Percentiles rank a stretch among this genome's conserved stretches.
Evolutionary conservation across 169 alveolate genomes (phyloP).

Genomic region (Plasmodium berghei): DNA sequence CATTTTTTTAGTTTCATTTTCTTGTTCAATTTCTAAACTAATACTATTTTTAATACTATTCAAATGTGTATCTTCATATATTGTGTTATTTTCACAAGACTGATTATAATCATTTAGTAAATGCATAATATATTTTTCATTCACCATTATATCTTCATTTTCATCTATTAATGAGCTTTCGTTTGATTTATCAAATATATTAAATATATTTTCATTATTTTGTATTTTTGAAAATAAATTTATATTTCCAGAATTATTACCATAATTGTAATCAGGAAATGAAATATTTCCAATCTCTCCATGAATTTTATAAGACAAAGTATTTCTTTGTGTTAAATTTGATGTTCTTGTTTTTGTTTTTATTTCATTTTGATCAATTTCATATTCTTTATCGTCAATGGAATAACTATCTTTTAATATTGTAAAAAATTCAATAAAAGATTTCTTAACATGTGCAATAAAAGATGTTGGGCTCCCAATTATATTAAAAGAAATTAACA

Average conservation of each 20-base stretch:
- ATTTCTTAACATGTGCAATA: conserved; percentile 56
- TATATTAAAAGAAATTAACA: conserved; percentile 42
- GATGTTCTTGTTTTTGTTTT: neutral
- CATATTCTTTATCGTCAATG: neutral
- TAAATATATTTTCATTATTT: conserved; percentile 8
- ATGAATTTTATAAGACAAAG: neutral
- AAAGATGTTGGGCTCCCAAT: conserved; percentile 66
- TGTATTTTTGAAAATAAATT: conserved; percentile 6
- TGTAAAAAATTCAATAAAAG: conserved; percentile 31
- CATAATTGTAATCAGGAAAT: neutral
- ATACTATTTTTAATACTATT: conserved; percentile 4
- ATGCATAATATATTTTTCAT: conserved; percentile 56
- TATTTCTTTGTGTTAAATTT: neutral
- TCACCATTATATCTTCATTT: conserved; percentile 21
- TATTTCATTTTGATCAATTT: neutral
- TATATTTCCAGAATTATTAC: neutral
- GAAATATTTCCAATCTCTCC: neutral
- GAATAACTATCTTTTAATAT: conserved; percentile 14
- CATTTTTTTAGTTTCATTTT: too few relatives aligned
- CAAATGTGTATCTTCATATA: conserved; percentile 19
- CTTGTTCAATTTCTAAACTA: neutral
- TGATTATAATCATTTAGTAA: conserved; percentile 44
- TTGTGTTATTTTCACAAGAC: conserved; percentile 28
- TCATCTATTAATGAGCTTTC: conserved; percentile 57
- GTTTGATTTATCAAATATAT: conserved; percentile 11